Evolutionary conservation across 1,284 basidiomycete genomes (phyloP).

Genomic region (Cystobasidiaceae sp.): DNA sequence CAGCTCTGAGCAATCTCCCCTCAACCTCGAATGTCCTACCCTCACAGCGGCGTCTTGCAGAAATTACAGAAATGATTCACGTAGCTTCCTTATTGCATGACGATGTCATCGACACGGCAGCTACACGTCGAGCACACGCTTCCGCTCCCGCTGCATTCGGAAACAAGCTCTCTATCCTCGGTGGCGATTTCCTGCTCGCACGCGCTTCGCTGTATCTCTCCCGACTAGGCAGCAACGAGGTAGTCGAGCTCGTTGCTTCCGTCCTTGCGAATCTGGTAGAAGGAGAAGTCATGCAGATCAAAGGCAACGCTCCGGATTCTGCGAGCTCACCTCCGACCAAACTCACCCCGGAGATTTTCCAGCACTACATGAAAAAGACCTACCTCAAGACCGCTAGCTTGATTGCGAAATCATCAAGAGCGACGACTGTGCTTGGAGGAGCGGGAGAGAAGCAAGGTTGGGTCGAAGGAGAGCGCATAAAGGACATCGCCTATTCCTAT

Average conservation of each 20-base stretch:
- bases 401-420: conserved; percentile 88
- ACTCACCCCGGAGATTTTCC: conserved; percentile 60
- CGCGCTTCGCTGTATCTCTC: conserved; percentile 83
- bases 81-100: conserved; percentile 94
- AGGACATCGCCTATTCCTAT: conserved; percentile 89
- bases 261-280: conserved; percentile 94
- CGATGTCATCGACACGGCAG: conserved; percentile 84
- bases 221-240: conserved; percentile 77
- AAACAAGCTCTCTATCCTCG: conserved; percentile 92
- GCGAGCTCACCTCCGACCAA: background rate
- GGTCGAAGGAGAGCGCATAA: conserved; percentile 65
- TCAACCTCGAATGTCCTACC: conserved; percentile 55
- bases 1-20: conserved; percentile 31
- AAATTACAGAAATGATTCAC: conserved; percentile 98
- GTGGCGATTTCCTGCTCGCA: conserved; percentile 91
- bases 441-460: conserved; percentile 55
- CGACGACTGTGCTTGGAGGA: conserved; percentile 83
- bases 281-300: conserved; percentile 88
- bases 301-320: conserved; percentile 41
- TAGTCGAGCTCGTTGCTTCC: conserved; percentile 86
- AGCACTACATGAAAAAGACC: conserved; percentile 83
- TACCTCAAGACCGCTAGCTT: conserved; percentile 95
- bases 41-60: conserved; percentile 84
- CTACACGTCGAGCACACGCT: conserved; percentile 71
- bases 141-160: conserved; percentile 84